Percentiles rank a stretch among this genome's conserved stretches.
Conservation (phyloP, 1,284 basidiomycete species). For the Abortiporus biennis region DNA sequence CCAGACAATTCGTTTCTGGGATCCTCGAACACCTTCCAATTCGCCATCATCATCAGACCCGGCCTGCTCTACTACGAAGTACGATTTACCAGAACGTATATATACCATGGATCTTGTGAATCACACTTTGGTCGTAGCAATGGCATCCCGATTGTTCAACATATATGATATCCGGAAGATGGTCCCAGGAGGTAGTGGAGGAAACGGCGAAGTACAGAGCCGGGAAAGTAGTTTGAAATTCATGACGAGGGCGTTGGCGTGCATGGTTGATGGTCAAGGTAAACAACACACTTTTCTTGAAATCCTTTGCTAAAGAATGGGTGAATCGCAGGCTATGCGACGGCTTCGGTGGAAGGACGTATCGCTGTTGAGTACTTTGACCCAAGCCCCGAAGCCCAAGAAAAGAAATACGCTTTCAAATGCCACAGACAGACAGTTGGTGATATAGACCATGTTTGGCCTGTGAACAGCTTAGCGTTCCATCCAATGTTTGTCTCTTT, state of each 20-base stretch:
- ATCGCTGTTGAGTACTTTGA: slow-evolving; percentile 99
- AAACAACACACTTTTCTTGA: slow-evolving; percentile 15
- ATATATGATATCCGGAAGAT: slow-evolving; percentile 84
- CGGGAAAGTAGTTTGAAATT: slow-evolving; percentile 94
- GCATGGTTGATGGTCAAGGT: slow-evolving; percentile 93
- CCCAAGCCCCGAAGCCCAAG: slow-evolving; percentile 67
- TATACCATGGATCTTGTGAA: slow-evolving; percentile 77
- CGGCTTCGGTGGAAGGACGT: slow-evolving; percentile 90
- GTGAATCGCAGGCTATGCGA: slow-evolving; percentile 73
- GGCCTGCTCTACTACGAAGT: no score
- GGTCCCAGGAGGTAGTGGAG: slow-evolving; percentile 46
- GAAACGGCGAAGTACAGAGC: no score
- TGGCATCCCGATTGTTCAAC: slow-evolving; percentile 84
- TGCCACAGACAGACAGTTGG: slow-evolving; percentile 90
- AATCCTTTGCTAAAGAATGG: neutral
- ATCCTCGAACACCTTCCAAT: slow-evolving; percentile 56
- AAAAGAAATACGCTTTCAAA: slow-evolving; percentile 97
- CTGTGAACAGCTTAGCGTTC: slow-evolving; percentile 93
- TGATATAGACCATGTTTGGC: slow-evolving; percentile 97
- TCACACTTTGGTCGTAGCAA: slow-evolving; percentile 79
- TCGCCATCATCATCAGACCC: slow-evolving; percentile 59
- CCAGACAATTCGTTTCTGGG: slow-evolving; percentile 83
- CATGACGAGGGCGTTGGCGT: slow-evolving; percentile 86
- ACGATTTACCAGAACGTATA: slow-evolving; percentile 74
- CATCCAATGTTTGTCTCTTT: slow-evolving; percentile 65